Evolutionary conservation across 148 eudicot species (phyloP).

Genomic region (Arbutus unedo): DNA sequence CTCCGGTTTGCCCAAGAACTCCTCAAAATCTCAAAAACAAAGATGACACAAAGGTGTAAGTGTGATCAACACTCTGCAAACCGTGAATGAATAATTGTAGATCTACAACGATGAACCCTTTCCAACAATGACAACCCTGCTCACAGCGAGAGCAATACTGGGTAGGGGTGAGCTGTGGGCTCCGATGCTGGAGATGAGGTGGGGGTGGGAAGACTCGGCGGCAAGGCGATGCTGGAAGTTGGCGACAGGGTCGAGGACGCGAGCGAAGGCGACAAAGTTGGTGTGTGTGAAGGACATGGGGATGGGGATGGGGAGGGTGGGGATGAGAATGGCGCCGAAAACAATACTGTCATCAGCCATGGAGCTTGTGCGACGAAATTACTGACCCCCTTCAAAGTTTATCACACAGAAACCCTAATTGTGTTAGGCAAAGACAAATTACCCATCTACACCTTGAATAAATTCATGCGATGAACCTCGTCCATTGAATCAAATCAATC

Average conservation of each 20-base stretch:
- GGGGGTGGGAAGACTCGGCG: background rate
- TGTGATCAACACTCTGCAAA: no score
- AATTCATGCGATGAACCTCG: no score
- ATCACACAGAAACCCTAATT: no score
- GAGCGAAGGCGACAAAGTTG: background rate
- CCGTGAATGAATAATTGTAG: background rate
- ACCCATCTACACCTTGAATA: no score
- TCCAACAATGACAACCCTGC: constrained; percentile 26
- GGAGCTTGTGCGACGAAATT: constrained; percentile 14
- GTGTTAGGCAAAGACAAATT: no score
- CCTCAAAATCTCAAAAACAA: no score
- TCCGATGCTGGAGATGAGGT: background rate
- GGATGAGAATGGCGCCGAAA: constrained; percentile 25
- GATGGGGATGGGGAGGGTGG: constrained; percentile 18
- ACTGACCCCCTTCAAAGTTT: no score
- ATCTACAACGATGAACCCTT: constrained; percentile 12
- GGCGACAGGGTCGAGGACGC: constrained; percentile 11
- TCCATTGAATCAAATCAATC: no score
- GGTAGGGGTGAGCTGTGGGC: constrained; percentile 12
- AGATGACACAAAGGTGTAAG: no score
- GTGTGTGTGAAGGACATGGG: background rate
- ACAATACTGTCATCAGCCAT: background rate
- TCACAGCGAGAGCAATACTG: constrained; percentile 8
- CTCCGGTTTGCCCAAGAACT: no score
- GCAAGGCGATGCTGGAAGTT: background rate